Evolutionary conservation across 2,329 filamentous ascomycete species (phyloP), one percentile per base, ranked within the genome.

Genomic region (Xylariaceae sp.): DNA sequence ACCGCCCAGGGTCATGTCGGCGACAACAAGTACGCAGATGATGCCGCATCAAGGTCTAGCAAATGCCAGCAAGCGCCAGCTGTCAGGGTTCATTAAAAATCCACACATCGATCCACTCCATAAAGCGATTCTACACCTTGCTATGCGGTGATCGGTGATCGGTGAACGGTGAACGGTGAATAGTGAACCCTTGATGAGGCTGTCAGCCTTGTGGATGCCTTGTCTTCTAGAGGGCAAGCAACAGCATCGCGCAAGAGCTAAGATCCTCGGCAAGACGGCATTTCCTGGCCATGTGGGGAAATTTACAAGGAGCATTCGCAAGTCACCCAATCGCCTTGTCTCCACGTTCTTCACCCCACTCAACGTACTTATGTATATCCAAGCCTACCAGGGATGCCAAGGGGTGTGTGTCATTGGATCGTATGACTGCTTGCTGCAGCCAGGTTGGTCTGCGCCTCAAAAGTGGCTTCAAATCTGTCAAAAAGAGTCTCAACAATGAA

Each of bases 321-420:
- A 64, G 59, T 60, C 37, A 27, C 57, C 69, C 69, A 72, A 72
- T 71, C 67, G 66, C 57, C 59, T 62, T 39, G 53, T 51, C 61
- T 64, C 55, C 62, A 48, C 48, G 51, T 42, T 43, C 15, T 24
- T 32, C 36, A 15, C 48, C 51, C 48, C 51, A 32, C 32, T 30
- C 35, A 40, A 41, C 46, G 44, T 46, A 47, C 23, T 29, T 40
- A 41, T 44, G 44, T 46, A 47, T 18, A 24, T 40, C 30, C 52
- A 41, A 47, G 48, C 42, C 24, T 32, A 27, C 42, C 30, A 29
- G n/a, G 43, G 24, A 30, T 41, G 37, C 43, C 26, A 20, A 53
- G 43, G 41, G 48, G 45, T 56, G 58, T 59, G 41, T 52, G 44
- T 50, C 50, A 27, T 16, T 23, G 24, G 40, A 43, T 59, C 50